phyloP scores from a whole-genome alignment of 768 basidiomycete genomes.

The Podaxis rugospora region DNA sequence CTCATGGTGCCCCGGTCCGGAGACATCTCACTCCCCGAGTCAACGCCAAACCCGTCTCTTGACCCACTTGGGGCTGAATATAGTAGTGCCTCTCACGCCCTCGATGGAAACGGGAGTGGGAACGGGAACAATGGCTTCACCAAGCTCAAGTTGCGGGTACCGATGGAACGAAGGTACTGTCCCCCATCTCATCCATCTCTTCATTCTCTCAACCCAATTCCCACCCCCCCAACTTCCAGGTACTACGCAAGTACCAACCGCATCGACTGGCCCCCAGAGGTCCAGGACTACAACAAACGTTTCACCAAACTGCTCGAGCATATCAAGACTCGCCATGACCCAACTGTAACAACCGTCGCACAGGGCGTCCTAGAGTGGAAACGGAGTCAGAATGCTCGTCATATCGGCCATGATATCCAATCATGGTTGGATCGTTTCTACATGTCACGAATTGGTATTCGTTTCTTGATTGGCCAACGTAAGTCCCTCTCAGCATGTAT shows the following conservation, averaged over 20 bases:
- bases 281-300: constrained; percentile 86
- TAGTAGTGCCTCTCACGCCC: constrained; percentile 10
- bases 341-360: constrained; percentile 94
- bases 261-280: constrained; percentile 84
- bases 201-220: constrained; percentile 1
- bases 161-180: constrained; percentile 76
- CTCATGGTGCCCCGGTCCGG: constrained; percentile 46
- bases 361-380: constrained; percentile 99
- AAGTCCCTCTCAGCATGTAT: constrained; percentile 21
- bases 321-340: constrained; percentile 95
- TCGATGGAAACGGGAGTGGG: constrained; percentile 15
- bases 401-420: constrained; percentile 86
- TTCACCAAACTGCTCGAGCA: constrained; percentile 85
- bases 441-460: constrained; percentile 91
- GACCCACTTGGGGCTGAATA: constrained; percentile 33
- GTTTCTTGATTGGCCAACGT: constrained; percentile 97
- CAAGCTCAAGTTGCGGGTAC: constrained; percentile 68
- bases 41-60: constrained; percentile 76
- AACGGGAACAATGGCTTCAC: constrained; percentile 45
- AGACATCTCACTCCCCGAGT: constrained; percentile 57
- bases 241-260: constrained; percentile 79
- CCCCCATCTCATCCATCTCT: constrained; percentile 3
- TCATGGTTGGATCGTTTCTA: constrained; percentile 97
- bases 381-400: constrained; percentile 56
- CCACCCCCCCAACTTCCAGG: constrained; percentile 24